Base-by-base conservation (phyloP, 768 basidiomycete genomes). In the Arthromyces matolae region DNA sequence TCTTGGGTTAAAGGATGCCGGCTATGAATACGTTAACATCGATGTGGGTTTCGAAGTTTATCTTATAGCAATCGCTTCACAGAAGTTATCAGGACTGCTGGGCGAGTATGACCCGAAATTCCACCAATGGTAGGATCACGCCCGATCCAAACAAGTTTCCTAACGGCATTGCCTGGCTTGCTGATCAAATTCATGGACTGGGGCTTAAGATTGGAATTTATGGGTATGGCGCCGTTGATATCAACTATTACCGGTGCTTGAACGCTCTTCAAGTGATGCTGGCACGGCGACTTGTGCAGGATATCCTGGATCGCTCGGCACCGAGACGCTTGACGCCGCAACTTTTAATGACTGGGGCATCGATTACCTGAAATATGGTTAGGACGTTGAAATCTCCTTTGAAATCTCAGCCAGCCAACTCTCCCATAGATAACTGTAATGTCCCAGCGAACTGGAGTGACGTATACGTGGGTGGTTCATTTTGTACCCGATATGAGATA, bases 341-440 rank as follows among this genome's bases (percentile, higher is more conserved):
- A 78, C 79, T 5, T 81, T 75, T 55, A 66, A 56, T 43, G 68
- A 67, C 22, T 81, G 80, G 80, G 77, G 75, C 5, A 69, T 81
- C 33, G 79, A 81, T 51, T 79, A 78, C 56, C 59, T 80, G 48
- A 80, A 80, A 69, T 80, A 80, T 56, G 77, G 77, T 27, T 1
- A 8, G n/a, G 28, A 20, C 28, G 13, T n/a, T 45, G 43, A 13
- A 5, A 25, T 19, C 2, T 8, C 24, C n/a, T 44, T 7, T 45
- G 3, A 27, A 37, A 45, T 13, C 18, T 37, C n/a, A 27, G 16
- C 18, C 12, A 10, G 27, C 25, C 9, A 9, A 39, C 22, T n/a
- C n/a, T n/a, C n/a, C n/a, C n/a, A n/a, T 34, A 78, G 77, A 80
- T 50, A 80, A 80, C 54, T 80, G 78, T 57, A 70, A 76, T 53